Conservation (phyloP, 768 basidiomycete genomes). For the Roridomyces roridus region DNA sequence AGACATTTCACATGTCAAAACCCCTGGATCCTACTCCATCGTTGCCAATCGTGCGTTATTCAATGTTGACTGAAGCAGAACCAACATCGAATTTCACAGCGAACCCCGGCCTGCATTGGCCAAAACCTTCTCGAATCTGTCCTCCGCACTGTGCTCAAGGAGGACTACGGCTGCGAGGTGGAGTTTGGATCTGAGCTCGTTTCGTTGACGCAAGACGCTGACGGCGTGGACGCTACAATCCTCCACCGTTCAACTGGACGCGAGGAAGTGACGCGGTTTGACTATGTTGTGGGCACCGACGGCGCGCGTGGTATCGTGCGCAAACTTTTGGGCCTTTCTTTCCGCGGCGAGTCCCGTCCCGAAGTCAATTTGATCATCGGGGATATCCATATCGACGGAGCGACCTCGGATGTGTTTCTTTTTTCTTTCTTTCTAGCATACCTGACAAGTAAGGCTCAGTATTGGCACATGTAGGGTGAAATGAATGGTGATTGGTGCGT, state of each 20-base stretch:
- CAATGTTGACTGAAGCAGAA: conserved; percentile 14
- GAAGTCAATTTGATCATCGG: conserved; percentile 5
- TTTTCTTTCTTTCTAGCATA: not conserved
- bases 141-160: conserved; percentile 26
- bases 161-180: conserved; percentile 24
- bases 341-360: conserved; percentile 24
- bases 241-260: conserved; percentile 3
- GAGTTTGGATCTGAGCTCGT: conserved; percentile 27
- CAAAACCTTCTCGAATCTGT: conserved; percentile 28
- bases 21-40: conserved; percentile 21
- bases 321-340: conserved; percentile 20
- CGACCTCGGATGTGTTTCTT: not conserved
- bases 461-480: not conserved
- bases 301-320: conserved; percentile 24
- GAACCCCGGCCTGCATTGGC: conserved; percentile 6
- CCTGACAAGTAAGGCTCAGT: not conserved
- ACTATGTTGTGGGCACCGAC: conserved; percentile 30
- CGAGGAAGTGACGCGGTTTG: conserved; percentile 1
- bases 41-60: conserved; percentile 26
- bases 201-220: conserved; percentile 23
- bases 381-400: not conserved
- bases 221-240: conserved; percentile 27
- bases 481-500: not conserved
- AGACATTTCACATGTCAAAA: conserved; percentile 9
- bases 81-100: conserved; percentile 6